phyloP scores from a whole-genome alignment of 164 flowering plant genomes.

The Vitis amurensis region DNA sequence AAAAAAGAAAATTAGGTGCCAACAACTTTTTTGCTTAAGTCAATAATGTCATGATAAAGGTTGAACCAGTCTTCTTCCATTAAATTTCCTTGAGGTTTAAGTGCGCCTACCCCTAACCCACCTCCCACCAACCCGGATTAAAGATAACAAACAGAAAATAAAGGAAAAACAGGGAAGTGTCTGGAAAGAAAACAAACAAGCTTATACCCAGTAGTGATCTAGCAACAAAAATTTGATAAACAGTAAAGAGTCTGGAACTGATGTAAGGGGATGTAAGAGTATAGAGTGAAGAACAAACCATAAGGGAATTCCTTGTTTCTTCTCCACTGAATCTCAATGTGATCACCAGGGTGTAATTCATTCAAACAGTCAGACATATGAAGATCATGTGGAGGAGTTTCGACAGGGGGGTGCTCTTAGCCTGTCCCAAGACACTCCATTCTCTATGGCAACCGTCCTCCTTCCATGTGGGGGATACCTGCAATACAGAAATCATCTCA shows the following conservation, averaged over 20 bases:
- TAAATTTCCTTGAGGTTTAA: background rate
- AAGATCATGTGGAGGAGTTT: constrained; percentile 38
- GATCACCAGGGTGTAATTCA: constrained; percentile 40
- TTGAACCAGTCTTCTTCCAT: constrained; percentile 7
- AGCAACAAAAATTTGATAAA: background rate
- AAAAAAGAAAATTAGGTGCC: background rate
- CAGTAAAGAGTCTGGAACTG: background rate
- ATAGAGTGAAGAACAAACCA: constrained; percentile 25
- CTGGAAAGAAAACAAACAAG: background rate
- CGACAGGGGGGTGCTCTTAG: constrained; percentile 40
- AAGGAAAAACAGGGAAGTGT: background rate
- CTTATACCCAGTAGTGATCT: no score
- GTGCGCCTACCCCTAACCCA: background rate
- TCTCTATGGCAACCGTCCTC: constrained; percentile 39
- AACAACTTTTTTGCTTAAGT: background rate
- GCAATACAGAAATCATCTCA: constrained; percentile 1
- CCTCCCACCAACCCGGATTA: background rate
- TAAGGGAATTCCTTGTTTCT: constrained; percentile 52
- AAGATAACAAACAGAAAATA: background rate
- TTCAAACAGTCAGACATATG: constrained; percentile 38
- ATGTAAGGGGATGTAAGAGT: background rate
- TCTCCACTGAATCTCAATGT: constrained; percentile 56
- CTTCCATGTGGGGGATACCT: constrained; percentile 52
- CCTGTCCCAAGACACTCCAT: constrained; percentile 44
- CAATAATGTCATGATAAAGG: background rate